Conservation (phyloP, 768 basidiomycete species). For the Cystobasidium onofrii region DNA sequence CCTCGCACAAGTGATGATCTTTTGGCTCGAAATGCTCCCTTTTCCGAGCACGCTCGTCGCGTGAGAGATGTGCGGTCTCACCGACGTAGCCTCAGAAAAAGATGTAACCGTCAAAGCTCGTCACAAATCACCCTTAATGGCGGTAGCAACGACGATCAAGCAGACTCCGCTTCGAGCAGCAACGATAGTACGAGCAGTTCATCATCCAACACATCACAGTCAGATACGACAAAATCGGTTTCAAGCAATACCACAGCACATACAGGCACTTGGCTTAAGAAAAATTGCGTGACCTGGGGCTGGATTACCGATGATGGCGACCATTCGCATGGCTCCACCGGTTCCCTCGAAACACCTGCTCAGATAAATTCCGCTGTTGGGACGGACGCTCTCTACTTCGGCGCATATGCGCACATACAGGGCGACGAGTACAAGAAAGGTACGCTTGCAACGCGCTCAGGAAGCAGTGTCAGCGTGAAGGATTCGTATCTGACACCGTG, state of each 20-base stretch:
- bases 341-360: constrained; percentile 1
- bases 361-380: neutral
- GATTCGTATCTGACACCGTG: no score
- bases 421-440: constrained; percentile 6
- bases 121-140: neutral
- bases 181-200: neutral
- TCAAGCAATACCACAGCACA: neutral
- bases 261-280: neutral
- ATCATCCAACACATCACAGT: neutral
- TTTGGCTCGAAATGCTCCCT: neutral
- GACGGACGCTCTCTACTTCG: neutral
- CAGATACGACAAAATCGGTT: neutral
- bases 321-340: neutral
- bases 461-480: no score
- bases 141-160: neutral
- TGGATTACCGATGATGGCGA: constrained; percentile 11
- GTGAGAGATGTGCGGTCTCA: neutral
- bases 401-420: neutral
- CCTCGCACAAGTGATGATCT: neutral
- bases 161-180: neutral
- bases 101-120: neutral
- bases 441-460: neutral
- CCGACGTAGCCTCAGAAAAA: neutral
- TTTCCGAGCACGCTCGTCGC: neutral
- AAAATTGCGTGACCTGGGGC: neutral